Evolutionary conservation across 768 basidiomycete genomes (phyloP).

Genomic region (Lentinula guzmanii): DNA sequence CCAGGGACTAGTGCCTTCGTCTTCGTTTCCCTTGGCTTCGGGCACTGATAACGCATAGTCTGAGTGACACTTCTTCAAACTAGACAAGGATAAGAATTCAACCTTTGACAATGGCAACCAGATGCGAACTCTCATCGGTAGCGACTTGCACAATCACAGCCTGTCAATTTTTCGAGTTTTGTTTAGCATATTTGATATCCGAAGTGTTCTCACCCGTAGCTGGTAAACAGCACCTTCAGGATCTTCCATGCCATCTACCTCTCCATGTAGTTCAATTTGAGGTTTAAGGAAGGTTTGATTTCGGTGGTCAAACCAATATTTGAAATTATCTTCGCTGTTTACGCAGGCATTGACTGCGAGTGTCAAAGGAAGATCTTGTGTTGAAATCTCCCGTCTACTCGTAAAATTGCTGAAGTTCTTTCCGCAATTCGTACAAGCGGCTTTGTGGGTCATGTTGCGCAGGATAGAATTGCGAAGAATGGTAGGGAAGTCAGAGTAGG

Average conservation of each 20-base stretch:
- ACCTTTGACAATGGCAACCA: slow-evolving; percentile 88
- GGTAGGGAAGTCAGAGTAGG: slow-evolving; percentile 50
- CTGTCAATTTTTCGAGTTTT: slow-evolving; percentile 27
- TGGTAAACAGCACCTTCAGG: slow-evolving; percentile 55
- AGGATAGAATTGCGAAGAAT: slow-evolving; percentile 72
- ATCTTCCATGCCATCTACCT: slow-evolving; percentile 55
- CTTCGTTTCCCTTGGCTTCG: slow-evolving; percentile 43
- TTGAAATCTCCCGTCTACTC: slow-evolving; percentile 59
- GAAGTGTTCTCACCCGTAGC: slow-evolving; percentile 50
- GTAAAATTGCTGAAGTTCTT: slow-evolving; percentile 71
- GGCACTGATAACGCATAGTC: slow-evolving; percentile 45
- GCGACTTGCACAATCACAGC: slow-evolving; percentile 78
- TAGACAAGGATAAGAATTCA: slow-evolving; percentile 4
- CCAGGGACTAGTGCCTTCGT: slow-evolving; percentile 57
- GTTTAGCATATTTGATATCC: background rate
- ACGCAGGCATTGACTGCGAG: slow-evolving; percentile 84
- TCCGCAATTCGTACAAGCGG: slow-evolving; percentile 73
- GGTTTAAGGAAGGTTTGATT: slow-evolving; percentile 56
- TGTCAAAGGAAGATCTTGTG: slow-evolving; percentile 70
- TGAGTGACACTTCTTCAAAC: background rate
- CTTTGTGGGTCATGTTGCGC: slow-evolving; percentile 80
- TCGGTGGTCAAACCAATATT: slow-evolving; percentile 68
- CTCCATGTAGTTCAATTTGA: slow-evolving; percentile 49
- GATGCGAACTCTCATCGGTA: slow-evolving; percentile 70
- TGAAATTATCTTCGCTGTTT: slow-evolving; percentile 65